Evolutionary conservation across 164 flowering plant species (phyloP).

Genomic region (Aristolochia fimbriata): DNA sequence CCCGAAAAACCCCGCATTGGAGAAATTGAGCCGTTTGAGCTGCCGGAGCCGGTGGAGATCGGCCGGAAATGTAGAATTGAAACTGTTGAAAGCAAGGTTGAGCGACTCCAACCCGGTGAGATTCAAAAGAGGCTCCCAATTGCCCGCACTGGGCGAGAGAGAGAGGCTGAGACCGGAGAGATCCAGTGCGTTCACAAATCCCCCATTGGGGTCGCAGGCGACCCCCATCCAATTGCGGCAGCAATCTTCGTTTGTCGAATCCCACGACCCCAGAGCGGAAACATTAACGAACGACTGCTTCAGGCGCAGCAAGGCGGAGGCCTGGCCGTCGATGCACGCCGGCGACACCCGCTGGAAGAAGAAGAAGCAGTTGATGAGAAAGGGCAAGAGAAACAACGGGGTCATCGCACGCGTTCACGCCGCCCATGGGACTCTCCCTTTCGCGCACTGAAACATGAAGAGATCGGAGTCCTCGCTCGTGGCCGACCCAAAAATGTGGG

Average conservation of each 20-base stretch:
- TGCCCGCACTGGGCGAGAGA: not conserved
- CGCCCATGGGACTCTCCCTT: too few relatives aligned
- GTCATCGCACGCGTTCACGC: too few relatives aligned
- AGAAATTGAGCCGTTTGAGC: conserved; percentile 35
- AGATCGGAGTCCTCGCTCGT: too few relatives aligned
- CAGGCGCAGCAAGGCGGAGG: not conserved
- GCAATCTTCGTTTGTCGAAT: too few relatives aligned
- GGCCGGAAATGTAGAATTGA: conserved; percentile 24
- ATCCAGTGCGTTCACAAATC: not conserved
- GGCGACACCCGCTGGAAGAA: too few relatives aligned
- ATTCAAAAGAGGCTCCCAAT: not conserved
- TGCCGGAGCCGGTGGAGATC: conserved; percentile 19
- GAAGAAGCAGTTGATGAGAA: too few relatives aligned
- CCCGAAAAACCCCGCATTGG: conserved; percentile 35
- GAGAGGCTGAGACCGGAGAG: not conserved
- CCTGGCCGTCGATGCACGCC: not conserved
- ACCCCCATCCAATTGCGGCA: too few relatives aligned
- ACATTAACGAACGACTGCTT: not conserved
- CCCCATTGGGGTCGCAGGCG: too few relatives aligned
- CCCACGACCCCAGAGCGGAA: too few relatives aligned
- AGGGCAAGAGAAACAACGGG: too few relatives aligned
- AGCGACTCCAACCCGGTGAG: conserved; percentile 23
- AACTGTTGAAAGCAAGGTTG: conserved; percentile 31
- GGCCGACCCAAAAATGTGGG: too few relatives aligned
- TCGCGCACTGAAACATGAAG: too few relatives aligned